Evolutionary conservation across 179 eudicot species (phyloP).

Genomic region (Patellifolia procumbens): DNA sequence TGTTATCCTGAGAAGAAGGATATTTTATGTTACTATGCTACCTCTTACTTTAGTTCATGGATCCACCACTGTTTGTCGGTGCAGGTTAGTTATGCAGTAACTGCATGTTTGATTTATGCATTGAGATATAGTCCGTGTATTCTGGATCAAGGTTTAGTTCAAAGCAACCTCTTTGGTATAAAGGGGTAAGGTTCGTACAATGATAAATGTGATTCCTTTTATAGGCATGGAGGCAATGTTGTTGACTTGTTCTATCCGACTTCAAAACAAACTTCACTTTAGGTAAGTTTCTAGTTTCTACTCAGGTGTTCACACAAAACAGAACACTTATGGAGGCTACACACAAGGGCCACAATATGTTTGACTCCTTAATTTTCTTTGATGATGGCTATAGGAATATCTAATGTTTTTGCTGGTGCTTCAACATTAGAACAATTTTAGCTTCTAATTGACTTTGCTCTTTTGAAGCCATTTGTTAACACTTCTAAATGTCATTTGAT

Average conservation of each 20-base stretch:
- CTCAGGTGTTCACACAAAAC: slow-evolving; percentile 22
- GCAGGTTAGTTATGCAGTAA: slow-evolving; percentile 41
- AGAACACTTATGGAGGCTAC: slow-evolving; percentile 19
- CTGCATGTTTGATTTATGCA: background rate
- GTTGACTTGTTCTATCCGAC: background rate
- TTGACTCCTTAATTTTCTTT: slow-evolving; percentile 22
- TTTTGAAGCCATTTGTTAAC: background rate
- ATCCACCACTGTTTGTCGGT: no score
- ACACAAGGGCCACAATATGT: slow-evolving; percentile 8
- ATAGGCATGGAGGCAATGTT: background rate
- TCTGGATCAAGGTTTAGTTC: no score
- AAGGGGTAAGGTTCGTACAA: background rate
- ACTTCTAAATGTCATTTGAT: background rate
- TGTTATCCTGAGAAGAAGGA: no score
- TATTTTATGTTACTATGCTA: no score
- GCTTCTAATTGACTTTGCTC: background rate
- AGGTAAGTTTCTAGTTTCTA: slow-evolving; percentile 1
- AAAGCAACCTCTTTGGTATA: no score
- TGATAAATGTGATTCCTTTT: background rate
- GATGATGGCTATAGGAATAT: slow-evolving; percentile 25
- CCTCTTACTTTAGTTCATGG: no score
- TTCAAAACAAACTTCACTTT: background rate
- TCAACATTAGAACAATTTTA: background rate
- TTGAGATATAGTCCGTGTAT: background rate
- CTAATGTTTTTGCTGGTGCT: background rate